Conservation (phyloP, 176 grass and related monocot species). For the Cenchrus purpureus region DNA sequence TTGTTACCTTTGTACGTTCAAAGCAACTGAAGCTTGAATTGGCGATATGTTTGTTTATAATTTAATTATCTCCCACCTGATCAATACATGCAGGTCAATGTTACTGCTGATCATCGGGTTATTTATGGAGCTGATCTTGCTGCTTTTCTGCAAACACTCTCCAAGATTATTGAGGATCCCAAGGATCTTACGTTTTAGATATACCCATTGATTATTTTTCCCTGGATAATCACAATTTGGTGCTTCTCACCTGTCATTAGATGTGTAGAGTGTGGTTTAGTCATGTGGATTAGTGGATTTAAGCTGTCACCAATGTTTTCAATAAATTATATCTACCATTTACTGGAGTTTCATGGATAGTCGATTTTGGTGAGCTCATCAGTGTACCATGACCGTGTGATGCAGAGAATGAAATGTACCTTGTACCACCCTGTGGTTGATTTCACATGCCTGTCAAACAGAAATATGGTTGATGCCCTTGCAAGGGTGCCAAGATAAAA, state of each 20-base stretch:
- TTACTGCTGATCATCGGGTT: slow-evolving; percentile 91
- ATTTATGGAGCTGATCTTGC: slow-evolving; percentile 99
- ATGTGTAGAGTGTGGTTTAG: slow-evolving; percentile 44
- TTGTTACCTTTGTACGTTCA: neutral
- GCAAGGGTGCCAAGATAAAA: slow-evolving; percentile 33
- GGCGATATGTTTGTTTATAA: slow-evolving; percentile 23
- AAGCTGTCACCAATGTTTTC: slow-evolving; percentile 33
- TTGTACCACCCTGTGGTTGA: neutral
- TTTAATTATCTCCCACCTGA: neutral
- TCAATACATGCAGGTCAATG: slow-evolving; percentile 83
- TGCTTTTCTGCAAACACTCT: slow-evolving; percentile 87
- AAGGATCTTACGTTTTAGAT: slow-evolving; percentile 89
- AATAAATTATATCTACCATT: slow-evolving; percentile 39
- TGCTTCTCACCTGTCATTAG: slow-evolving; percentile 39
- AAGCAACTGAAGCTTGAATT: neutral
- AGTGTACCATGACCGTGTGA: slow-evolving; percentile 28
- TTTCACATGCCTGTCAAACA: slow-evolving; percentile 24
- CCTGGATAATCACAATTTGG: slow-evolving; percentile 26
- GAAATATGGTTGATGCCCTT: slow-evolving; percentile 6
- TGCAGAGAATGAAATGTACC: slow-evolving; percentile 43
- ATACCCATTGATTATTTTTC: slow-evolving; percentile 34
- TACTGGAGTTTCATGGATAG: neutral
- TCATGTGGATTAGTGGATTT: slow-evolving; percentile 46
- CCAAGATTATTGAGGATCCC: slow-evolving; percentile 95
- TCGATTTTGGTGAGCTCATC: slow-evolving; percentile 30